A percentile compares a stretch with the other conserved stretches of the same genome.
phyloP scores from a whole-genome alignment of 768 basidiomycete genomes.

The Lentinula lateritia region DNA sequence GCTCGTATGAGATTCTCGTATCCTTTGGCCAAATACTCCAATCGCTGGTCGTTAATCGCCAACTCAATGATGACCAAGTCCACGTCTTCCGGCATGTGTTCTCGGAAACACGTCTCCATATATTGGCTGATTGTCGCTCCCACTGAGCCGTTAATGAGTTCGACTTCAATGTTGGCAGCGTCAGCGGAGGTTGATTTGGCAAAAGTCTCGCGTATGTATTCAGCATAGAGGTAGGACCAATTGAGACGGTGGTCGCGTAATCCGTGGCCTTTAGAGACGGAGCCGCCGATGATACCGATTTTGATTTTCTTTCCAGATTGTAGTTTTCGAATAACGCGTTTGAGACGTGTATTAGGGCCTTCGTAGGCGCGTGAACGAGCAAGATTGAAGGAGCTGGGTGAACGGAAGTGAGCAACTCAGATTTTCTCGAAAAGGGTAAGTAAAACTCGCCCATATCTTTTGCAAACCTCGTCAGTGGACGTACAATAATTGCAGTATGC shows the following conservation, averaged over 20 bases:
- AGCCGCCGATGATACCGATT: constrained; percentile 1
- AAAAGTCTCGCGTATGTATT: background rate
- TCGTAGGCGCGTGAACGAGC: constrained; percentile 3
- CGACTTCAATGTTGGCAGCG: background rate
- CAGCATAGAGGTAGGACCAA: background rate
- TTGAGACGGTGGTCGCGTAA: background rate
- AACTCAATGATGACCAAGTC: background rate
- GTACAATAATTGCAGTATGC: constrained; percentile 1
- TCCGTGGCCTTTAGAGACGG: background rate
- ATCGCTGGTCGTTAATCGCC: background rate
- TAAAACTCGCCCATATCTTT: background rate
- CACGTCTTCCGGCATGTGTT: background rate
- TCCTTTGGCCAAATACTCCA: background rate
- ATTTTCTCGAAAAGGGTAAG: background rate
- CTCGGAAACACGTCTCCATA: constrained; percentile 4
- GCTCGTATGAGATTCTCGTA: background rate
- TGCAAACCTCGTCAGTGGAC: background rate
- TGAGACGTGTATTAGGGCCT: background rate
- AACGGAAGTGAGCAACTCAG: background rate
- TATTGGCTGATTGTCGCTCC: background rate
- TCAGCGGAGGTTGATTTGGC: background rate
- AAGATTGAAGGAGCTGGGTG: background rate
- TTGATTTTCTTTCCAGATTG: background rate
- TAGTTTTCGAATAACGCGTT: background rate
- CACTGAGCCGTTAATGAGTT: background rate